A percentile compares a stretch with the other conserved stretches of the same genome.
phyloP scores from a whole-genome alignment of 2,329 filamentous ascomycete genomes.

The Trichoderma atrobrunneum region DNA sequence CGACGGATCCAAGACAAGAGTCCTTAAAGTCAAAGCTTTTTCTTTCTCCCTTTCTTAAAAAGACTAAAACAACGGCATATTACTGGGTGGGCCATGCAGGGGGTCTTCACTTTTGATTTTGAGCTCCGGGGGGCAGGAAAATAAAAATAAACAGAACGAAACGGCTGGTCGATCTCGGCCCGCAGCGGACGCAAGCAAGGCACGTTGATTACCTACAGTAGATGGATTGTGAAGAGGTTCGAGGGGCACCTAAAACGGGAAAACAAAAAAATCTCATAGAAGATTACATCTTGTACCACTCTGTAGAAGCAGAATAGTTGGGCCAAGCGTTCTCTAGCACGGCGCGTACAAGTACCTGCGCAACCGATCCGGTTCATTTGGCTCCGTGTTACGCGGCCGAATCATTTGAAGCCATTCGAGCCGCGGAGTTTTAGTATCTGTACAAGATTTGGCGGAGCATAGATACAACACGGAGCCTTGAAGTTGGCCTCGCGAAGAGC shows the following conservation, averaged over 20 bases:
- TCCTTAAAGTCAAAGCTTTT: not conserved
- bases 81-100: not conserved
- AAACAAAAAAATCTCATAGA: constrained; percentile 1
- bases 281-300: not conserved
- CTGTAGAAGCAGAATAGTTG: not conserved
- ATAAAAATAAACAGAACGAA: not conserved
- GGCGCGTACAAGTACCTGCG: not conserved
- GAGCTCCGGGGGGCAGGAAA: not conserved
- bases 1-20: not conserved
- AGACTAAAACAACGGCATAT: not conserved
- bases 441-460: not conserved
- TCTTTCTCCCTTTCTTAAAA: not conserved
- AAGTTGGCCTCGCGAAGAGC: not conserved
- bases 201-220: not conserved
- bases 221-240: not conserved
- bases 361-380: not conserved
- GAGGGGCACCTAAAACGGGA: not conserved
- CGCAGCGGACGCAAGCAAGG: not conserved
- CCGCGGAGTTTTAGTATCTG: not conserved
- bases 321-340: not conserved
- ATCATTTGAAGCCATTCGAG: not conserved
- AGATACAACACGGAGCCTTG: not conserved
- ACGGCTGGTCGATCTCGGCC: not conserved
- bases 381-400: not conserved
- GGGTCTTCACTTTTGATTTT: not conserved